Conservation (phyloP, 768 basidiomycete species). For the Boletus fagicola region DNA sequence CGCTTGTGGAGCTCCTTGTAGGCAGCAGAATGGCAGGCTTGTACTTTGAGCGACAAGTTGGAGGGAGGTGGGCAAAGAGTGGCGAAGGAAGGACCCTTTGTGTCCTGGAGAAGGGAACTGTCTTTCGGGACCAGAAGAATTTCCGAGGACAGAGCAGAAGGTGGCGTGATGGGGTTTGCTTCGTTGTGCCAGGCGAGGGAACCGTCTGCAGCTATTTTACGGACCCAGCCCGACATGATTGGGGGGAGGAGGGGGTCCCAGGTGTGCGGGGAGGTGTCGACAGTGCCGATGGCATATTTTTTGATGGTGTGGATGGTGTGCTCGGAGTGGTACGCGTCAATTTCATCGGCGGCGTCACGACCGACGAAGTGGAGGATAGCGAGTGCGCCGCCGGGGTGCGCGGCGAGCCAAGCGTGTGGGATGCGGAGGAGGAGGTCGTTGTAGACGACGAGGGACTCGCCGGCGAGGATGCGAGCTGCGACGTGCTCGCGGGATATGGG, state of each 20-base stretch:
- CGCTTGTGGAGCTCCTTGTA: slow-evolving; percentile 78
- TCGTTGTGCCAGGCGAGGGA: slow-evolving; percentile 59
- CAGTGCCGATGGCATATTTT: slow-evolving; percentile 64
- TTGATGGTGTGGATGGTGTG: slow-evolving; percentile 30
- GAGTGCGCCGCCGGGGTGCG: slow-evolving; percentile 88
- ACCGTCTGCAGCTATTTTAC: slow-evolving; percentile 47
- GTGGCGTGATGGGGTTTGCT: slow-evolving; percentile 43
- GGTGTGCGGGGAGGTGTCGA: slow-evolving; percentile 47
- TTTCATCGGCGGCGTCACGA: slow-evolving; percentile 92
- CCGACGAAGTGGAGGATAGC: slow-evolving; percentile 94
- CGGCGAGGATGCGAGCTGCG: slow-evolving; percentile 68
- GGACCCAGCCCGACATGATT: slow-evolving; percentile 80
- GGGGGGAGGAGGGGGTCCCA: slow-evolving; percentile 88
- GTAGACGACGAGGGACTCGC: slow-evolving; percentile 76
- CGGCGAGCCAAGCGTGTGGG: slow-evolving; percentile 71
- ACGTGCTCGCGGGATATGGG: slow-evolving; percentile 51
- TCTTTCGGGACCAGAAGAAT: slow-evolving; percentile 60
- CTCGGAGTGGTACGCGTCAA: slow-evolving; percentile 83
- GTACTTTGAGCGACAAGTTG: slow-evolving; percentile 51
- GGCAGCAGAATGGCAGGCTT: slow-evolving; percentile 68
- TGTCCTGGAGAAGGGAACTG: slow-evolving; percentile 18
- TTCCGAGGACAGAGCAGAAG: slow-evolving; percentile 44
- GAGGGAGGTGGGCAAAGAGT: slow-evolving; percentile 55
- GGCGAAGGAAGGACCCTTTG: slow-evolving; percentile 40
- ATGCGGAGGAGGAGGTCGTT: slow-evolving; percentile 61